Base-by-base conservation (phyloP, 108 stramenopile genomes). In the Cyclotella atomus region DNA sequence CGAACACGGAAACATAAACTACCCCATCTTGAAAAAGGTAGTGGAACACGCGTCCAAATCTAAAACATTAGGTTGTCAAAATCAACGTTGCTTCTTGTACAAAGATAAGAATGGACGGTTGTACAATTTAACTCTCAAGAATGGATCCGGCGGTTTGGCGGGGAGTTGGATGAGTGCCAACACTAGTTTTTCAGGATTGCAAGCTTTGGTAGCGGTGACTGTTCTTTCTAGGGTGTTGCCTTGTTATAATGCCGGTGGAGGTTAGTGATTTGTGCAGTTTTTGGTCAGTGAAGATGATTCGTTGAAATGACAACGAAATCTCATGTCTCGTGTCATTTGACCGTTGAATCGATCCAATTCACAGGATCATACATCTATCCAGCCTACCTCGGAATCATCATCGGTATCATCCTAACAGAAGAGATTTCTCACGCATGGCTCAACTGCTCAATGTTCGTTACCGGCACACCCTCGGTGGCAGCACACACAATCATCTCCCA, bases 371-470 rank as follows among this genome's bases (percentile, higher is more conserved):
- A 47, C 47, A 64, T 90, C 10, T 62, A 74, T 46, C 87, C 85
- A 14, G 85, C 74, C 12, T 86, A 73, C 47, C 65, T 87, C 20
- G 47, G 59, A 16, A 15, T 86, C 32, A 27, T 90, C 27, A 57
- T 90, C 0, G 87, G 89, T 80, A 25, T 90, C 32, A 79, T 90
- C 0, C 65, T 90, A 32, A 32, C 59, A n/a, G 89, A 90, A 49
- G 89, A 90, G 32, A 83, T 90, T 14, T 79, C 85, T 38, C 60
- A 79, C 23, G 69, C 60, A 12, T 82, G 77, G 83, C 68, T 87
- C n/a, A 90, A 90, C 63, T 74, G 84, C 25, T 68, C 68, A 67
- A 79, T 90, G 71, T 73, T 88, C 52, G 71, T 88, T 24, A 77
- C 66, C 15, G 85, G 89, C 36, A 76, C 76, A 4, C 89, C 89